A percentile compares a stretch with the other conserved stretches of the same genome.
These are phyloP conservation scores for Obelidium mucronatum DNA, from an alignment of 192 early-diverging fungal species.

Conservation along the genomic window DNA sequence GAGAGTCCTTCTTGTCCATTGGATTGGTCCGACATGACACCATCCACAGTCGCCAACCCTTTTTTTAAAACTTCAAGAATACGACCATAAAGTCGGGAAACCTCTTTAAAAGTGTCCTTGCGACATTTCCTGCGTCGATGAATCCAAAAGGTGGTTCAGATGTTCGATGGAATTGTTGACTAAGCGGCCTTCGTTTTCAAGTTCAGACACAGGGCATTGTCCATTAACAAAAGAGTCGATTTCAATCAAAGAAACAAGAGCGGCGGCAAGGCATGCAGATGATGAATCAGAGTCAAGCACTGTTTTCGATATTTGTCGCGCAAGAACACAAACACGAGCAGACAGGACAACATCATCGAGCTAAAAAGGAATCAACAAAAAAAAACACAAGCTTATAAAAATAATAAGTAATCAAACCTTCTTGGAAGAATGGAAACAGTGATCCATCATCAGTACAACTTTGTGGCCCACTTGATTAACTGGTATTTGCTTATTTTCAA, in stretches of 20 bases:
- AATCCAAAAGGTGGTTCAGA: not conserved
- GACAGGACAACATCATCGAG: too few species aligned
- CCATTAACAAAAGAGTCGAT: not conserved
- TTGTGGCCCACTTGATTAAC: not conserved
- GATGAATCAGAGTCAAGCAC: not conserved
- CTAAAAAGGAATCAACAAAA: too few species aligned
- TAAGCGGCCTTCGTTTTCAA: not conserved
- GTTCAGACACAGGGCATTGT: not conserved
- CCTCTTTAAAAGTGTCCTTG: not conserved
- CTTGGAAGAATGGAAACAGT: conserved; percentile 21
- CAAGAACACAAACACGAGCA: not conserved
- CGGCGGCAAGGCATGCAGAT: not conserved
- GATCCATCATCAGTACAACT: conserved; percentile 15
- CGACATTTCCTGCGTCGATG: not conserved
- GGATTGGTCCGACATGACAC: not conserved
- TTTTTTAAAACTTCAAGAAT: conserved; percentile 12
- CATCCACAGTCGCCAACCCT: not conserved
- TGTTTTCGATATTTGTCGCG: conserved; percentile 1
- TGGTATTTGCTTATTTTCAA: not conserved
- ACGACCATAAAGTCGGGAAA: not conserved
- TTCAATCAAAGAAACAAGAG: conserved; percentile 8
- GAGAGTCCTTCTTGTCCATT: not conserved
- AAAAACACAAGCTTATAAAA: too few species aligned
- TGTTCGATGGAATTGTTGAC: not conserved
- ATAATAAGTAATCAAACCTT: conserved; percentile 24